Evolutionary conservation across 2,329 filamentous ascomycete genomes (phyloP).

Genomic region (Scolecobasidium constrictum): DNA sequence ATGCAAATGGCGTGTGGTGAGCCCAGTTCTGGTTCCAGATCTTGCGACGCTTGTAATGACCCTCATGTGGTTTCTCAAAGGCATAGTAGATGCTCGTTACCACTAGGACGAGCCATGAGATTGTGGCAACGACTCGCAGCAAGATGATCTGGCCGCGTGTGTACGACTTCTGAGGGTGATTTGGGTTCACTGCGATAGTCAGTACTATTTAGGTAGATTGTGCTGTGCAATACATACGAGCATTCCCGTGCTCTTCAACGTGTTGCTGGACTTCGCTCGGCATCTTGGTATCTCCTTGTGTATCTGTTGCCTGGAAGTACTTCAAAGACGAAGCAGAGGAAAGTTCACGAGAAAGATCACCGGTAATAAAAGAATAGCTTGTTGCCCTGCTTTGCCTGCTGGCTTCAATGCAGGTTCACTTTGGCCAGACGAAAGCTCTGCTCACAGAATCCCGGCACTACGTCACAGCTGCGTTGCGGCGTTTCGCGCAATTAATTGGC

Average conservation of each 20-base stretch:
- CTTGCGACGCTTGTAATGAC: conserved; percentile 33
- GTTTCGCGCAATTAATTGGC: neutral
- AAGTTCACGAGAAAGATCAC: neutral
- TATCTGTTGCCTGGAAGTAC: neutral
- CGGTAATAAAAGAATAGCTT: neutral
- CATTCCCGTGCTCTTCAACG: neutral
- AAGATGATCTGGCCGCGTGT: conserved; percentile 42
- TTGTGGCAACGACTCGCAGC: conserved; percentile 65
- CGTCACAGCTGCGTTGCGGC: neutral
- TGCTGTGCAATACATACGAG: neutral
- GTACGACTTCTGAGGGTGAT: conserved; percentile 5
- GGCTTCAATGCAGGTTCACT: neutral
- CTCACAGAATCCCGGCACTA: neutral
- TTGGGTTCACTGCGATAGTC: conserved; percentile 10
- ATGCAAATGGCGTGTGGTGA: conserved; percentile 61
- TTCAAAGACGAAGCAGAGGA: neutral
- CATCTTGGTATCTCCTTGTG: neutral
- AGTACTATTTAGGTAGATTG: neutral
- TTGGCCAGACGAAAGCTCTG: neutral
- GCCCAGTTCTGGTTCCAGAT: conserved; percentile 66
- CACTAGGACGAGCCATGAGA: conserved; percentile 66
- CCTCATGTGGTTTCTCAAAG: conserved; percentile 45
- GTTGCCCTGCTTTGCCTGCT: neutral
- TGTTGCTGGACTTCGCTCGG: neutral
- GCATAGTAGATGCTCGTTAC: conserved; percentile 66